Evolutionary conservation across 1,284 basidiomycete genomes (phyloP).

Genomic region (Pseudozyma sp.): DNA sequence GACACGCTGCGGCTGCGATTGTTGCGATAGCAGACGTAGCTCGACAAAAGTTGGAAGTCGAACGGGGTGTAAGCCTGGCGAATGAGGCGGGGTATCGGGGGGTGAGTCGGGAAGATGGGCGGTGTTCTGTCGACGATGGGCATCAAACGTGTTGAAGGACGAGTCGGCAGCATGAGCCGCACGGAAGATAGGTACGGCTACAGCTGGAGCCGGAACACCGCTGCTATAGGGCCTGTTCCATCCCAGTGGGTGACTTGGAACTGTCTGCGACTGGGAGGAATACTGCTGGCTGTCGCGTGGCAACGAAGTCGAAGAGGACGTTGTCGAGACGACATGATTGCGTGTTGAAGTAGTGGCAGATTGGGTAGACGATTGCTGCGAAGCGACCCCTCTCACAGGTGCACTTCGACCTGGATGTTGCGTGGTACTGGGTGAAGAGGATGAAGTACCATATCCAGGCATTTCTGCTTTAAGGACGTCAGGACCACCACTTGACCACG

Average conservation of each 20-base stretch:
- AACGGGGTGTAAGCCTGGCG: conserved; percentile 31
- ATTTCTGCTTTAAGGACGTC: conserved; percentile 61
- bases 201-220: conserved; percentile 45
- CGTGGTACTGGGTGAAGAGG: conserved; percentile 10
- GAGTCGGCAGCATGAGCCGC: conserved; percentile 18
- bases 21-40: conserved; percentile 10
- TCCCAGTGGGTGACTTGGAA: conserved; percentile 15
- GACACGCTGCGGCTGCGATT: conserved; percentile 8
- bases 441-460: conserved; percentile 40
- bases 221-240: conserved; percentile 49
- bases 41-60: conserved; percentile 18
- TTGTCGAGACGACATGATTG: neutral
- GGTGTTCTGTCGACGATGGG: conserved; percentile 13
- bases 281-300: conserved; percentile 7
- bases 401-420: conserved; percentile 57
- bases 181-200: conserved; percentile 47
- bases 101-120: conserved; percentile 50
- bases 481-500: conserved; percentile 61
- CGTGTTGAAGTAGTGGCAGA: neutral
- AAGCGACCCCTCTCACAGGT: conserved; percentile 64
- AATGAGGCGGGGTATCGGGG: conserved; percentile 54
- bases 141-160: conserved; percentile 1
- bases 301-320: neutral
- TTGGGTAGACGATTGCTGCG: conserved; percentile 39
- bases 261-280: neutral